Percentiles rank a stretch among this genome's conserved stretches.
phyloP scores from a whole-genome alignment of 1,139 yeast species.

The Saccharomyces pastorianus region DNA sequence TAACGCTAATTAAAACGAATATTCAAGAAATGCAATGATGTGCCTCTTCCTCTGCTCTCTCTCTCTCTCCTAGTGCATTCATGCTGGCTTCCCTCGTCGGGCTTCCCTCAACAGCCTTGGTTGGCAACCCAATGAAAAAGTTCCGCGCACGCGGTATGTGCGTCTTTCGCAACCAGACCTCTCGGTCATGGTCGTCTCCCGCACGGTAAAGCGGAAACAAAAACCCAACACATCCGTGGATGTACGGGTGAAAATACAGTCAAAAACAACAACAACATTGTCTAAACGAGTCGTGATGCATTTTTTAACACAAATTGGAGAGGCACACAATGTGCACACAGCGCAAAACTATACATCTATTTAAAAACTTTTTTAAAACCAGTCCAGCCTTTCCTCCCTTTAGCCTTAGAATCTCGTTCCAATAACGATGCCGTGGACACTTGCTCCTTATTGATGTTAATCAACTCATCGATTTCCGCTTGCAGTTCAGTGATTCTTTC shows the following conservation, averaged over 20 bases:
- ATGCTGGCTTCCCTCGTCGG: neutral
- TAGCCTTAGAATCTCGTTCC: conserved; percentile 3
- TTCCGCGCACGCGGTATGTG: neutral
- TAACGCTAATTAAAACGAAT: neutral
- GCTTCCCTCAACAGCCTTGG: neutral
- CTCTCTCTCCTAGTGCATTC: neutral
- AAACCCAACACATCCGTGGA: neutral
- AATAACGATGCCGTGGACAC: conserved; percentile 4
- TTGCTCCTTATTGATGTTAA: conserved; percentile 25
- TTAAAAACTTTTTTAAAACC: conserved; percentile 15
- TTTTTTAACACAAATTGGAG: neutral
- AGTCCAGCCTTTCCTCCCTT: conserved; percentile 9
- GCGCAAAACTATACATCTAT: neutral
- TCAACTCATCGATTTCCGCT: conserved; percentile 14
- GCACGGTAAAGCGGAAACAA: neutral
- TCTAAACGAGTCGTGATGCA: neutral
- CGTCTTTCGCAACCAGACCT: neutral
- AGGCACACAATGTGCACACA: no score
- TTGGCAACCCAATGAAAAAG: neutral
- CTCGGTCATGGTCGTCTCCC: neutral
- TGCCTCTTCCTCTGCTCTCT: neutral
- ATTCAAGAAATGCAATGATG: neutral
- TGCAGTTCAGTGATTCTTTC: conserved; percentile 33
- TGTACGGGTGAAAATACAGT: neutral
- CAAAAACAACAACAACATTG: neutral